phyloP scores from a whole-genome alignment of 441 rosid genomes.

The Aquilaria agallochum region DNA sequence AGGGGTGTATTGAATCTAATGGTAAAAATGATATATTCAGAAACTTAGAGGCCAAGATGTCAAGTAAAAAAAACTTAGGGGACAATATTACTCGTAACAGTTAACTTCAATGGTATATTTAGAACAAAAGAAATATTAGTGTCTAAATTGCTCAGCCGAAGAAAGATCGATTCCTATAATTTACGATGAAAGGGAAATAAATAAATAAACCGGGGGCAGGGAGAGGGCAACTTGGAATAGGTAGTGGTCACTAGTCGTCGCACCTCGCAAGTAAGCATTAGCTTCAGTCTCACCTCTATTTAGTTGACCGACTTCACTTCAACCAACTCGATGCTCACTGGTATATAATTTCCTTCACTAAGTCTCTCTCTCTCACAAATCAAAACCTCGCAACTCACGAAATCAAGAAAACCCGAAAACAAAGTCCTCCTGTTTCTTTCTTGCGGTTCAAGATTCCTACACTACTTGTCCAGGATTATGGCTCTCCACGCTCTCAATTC shows the following conservation, averaged over 20 bases:
- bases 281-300: conserved; percentile 12
- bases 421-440: not conserved
- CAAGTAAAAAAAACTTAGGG: too few relatives aligned
- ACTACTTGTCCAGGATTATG: conserved; percentile 29
- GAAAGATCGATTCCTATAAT: not conserved
- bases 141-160: not conserved
- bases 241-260: conserved; percentile 13
- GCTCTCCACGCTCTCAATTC: conserved; percentile 81
- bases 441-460: conserved; percentile 4
- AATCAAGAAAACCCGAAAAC: not conserved
- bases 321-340: conserved; percentile 12
- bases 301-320: conserved; percentile 54
- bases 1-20: too few relatives aligned
- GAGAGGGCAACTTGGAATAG: conserved; percentile 38
- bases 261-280: conserved; percentile 8
- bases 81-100: too few relatives aligned
- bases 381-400: not conserved
- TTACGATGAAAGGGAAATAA: not conserved
- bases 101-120: too few relatives aligned
- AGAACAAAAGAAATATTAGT: too few relatives aligned
- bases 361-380: conserved; percentile 1
- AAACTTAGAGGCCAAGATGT: too few relatives aligned
- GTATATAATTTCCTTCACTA: conserved; percentile 5
- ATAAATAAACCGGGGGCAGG: conserved; percentile 1
- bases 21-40: too few relatives aligned